Evolutionary conservation across 2,329 filamentous ascomycete genomes (phyloP).

Genomic region (Penicillium decumbens): DNA sequence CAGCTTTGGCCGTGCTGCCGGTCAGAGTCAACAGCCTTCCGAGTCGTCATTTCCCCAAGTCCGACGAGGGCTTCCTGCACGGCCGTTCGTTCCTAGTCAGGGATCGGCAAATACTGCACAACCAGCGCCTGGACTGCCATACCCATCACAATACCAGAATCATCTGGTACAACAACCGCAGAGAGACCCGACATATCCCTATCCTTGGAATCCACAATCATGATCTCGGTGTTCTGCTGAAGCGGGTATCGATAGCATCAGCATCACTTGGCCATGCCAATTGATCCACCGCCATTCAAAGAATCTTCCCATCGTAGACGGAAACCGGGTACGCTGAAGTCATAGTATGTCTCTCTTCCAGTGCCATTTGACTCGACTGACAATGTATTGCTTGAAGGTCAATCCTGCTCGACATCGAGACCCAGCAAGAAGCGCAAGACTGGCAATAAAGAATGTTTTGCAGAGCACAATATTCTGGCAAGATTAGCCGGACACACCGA

Average conservation of each 20-base stretch:
- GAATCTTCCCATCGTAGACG: not conserved
- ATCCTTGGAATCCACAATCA: slow-evolving; percentile 13
- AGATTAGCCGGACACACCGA: not conserved
- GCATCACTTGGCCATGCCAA: not conserved
- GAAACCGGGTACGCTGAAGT: not conserved
- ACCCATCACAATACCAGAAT: slow-evolving; percentile 12
- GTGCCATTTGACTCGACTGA: not conserved
- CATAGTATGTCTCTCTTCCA: not conserved
- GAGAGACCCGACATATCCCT: slow-evolving; percentile 12
- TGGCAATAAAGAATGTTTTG: not conserved
- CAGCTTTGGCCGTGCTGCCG: slow-evolving; percentile 16
- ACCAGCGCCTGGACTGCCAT: slow-evolving; percentile 1
- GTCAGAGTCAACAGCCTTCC: slow-evolving; percentile 16
- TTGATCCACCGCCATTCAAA: not conserved
- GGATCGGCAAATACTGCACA: slow-evolving; percentile 13
- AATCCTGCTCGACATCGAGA: not conserved
- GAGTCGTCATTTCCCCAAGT: slow-evolving; percentile 20
- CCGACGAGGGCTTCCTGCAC: not conserved
- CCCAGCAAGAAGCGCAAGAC: not conserved
- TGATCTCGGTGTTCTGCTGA: slow-evolving; percentile 1
- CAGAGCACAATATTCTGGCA: not conserved
- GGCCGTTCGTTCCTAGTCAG: slow-evolving; percentile 15
- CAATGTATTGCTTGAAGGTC: not conserved
- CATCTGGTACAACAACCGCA: slow-evolving; percentile 5
- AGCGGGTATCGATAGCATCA: not conserved